Base-by-base conservation (phyloP, 208 protist genomes). In the Crithidia sp. region DNA sequence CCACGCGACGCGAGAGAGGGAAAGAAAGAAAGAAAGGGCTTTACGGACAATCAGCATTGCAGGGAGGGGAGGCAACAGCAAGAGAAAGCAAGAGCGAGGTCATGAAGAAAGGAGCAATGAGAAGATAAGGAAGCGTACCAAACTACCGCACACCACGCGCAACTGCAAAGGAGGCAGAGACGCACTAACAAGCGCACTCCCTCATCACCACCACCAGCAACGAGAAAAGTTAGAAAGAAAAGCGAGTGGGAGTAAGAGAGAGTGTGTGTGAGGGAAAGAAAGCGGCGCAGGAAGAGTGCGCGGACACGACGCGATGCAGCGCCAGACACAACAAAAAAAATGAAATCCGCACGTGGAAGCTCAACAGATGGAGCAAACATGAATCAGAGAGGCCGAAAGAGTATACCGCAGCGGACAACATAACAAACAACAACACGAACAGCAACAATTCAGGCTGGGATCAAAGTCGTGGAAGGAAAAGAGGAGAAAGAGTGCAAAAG, bases 161-260 rank as follows among this genome's bases (percentile, higher is more conserved):
- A 28, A 28, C 28, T 28, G 28, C 28, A 28, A 28, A 28, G 28
- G 28, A 28, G 28, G 28, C 28, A 28, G 28, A 28, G 28, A 28
- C 28, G 28, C 28, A 28, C 28, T 28, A 28, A 28, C 28, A 1
- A 28, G 28, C 1, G 28, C 28, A 28, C 28, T 28, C 28, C 1
- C 28, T 28, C 28, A 28, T 28, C 28, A 28, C 28, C 28, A 28
- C 28, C 28, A 28, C 28, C 28, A 28, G 28, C 28, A 28, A 28
- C 28, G 28, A 28, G 28, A 28, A 28, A 28, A 28, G 1, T 0
- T 28, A 37, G 54, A 14, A 6, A 66, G 61, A 16, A 17, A 41
- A n/a, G 52, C 16, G 67, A 8, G 56, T 58, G 14, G 40, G n/a
- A 74, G 39, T 58, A 66, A 58, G 66, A 59, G 14, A 57, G 68